Evolutionary conservation across 345 rosid genomes (phyloP), one percentile per base, ranked within the genome.

Genomic region (Syzygium aqueum): DNA sequence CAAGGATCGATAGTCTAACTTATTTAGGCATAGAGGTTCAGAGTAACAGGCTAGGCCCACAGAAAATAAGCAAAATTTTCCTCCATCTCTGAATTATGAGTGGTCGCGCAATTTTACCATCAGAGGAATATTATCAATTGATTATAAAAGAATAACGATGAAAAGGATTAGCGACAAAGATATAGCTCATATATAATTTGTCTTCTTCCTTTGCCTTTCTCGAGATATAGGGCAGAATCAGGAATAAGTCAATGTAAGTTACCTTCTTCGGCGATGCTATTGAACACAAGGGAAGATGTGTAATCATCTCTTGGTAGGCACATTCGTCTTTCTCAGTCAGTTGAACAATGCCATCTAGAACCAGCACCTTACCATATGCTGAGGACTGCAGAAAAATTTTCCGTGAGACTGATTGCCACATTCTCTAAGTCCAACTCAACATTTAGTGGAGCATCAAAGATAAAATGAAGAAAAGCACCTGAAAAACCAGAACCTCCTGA

Each of bases 281-380:
- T 2, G 98, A 97, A 90, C 99, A 97, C 52, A 97, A 94, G 77
- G 99, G 99, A 87, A 97, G 96, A 92, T 97, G 99, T 57, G 97
- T 92, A 85, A 97, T 97, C 99, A 97, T 97, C 94, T 97, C 99
- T 92, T 97, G 99, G 92, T 97, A 96, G 54, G 98, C 99, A 90
- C 92, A 96, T 91, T 95, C 99, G 92, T 97, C 99, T 90, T 94
- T 97, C 93, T 97, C 98, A 17, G 99, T 97, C 92, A 97, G 90
- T 90, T 97, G 99, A 87, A 97, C 93, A 77, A 97, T 93, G 63
- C 99, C 98, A 91, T 97, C 99, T 86, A 97, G 96, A 90, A 97
- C 99, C 89, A 97, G 99, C 90, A 97, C 99, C 89, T 94, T 97
- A 54, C 99, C 99, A 84, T 97, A 96, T 53, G 94, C 84, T 53